Conservation (phyloP, 1,284 basidiomycete genomes). For the Mycosarcoma mackinlayi region DNA sequence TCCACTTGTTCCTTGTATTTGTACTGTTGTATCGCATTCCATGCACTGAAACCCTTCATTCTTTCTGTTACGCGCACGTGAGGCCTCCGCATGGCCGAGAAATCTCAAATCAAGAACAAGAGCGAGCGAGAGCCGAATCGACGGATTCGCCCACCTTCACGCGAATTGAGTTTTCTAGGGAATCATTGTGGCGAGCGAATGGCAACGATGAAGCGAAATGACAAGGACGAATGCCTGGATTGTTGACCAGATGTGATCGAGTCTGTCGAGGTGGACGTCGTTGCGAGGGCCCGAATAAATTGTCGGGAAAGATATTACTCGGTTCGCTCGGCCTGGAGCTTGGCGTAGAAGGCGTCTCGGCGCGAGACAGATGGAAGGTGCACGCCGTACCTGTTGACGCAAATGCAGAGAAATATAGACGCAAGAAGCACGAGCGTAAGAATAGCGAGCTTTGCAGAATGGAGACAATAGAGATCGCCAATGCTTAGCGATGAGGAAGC, state of each 20-base stretch:
- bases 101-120: no score
- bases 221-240: no score
- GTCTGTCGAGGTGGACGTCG: neutral
- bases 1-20: constrained; percentile 6
- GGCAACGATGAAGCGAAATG: neutral
- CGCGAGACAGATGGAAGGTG: constrained; percentile 62
- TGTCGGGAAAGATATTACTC: constrained; percentile 27
- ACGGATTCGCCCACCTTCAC: no score
- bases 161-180: neutral
- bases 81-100: no score
- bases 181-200: neutral
- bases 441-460: neutral
- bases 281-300: neutral
- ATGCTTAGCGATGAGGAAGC: neutral
- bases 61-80: no score
- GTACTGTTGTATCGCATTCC: neutral
- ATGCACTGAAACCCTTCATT: constrained; percentile 2
- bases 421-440: no score
- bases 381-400: constrained; percentile 59
- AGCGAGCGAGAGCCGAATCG: no score
- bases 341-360: constrained; percentile 62
- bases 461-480: neutral
- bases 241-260: no score
- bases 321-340: constrained; percentile 58
- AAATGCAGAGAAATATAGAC: neutral